Evolutionary conservation across 2,329 filamentous ascomycete species (phyloP).

Genomic region (Fusarium kyushuense): DNA sequence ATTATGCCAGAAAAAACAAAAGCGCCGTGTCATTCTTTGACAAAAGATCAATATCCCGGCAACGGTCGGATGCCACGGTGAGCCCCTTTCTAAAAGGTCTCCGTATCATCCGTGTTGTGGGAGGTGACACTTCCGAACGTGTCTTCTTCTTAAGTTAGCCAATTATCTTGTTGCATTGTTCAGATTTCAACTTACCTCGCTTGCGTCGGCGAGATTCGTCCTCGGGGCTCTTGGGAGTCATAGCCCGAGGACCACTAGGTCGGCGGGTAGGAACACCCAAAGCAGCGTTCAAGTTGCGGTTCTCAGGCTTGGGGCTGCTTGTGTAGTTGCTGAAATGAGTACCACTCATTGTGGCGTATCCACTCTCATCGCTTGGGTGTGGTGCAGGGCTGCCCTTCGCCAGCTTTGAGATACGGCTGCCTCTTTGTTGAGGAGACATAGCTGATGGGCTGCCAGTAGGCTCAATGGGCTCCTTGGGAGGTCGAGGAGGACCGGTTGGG

Average conservation of each 20-base stretch:
- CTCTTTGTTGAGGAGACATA: slow-evolving; percentile 59
- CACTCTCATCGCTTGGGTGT: slow-evolving; percentile 67
- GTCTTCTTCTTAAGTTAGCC: slow-evolving; percentile 47
- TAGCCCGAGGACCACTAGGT: slow-evolving; percentile 70
- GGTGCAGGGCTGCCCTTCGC: slow-evolving; percentile 67
- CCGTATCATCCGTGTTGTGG: slow-evolving; percentile 54
- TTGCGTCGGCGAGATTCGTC: slow-evolving; percentile 65
- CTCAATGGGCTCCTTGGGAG: slow-evolving; percentile 72
- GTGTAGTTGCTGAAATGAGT: slow-evolving; percentile 64
- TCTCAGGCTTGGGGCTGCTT: slow-evolving; percentile 67
- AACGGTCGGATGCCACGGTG: slow-evolving; percentile 9
- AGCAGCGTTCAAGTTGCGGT: slow-evolving; percentile 67
- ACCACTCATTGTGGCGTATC: slow-evolving; percentile 63
- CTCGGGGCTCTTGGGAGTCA: slow-evolving; percentile 68
- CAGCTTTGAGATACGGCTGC: slow-evolving; percentile 63
- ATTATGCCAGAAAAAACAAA: slow-evolving; percentile 14
- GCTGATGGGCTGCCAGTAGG: slow-evolving; percentile 54
- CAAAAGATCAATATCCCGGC: slow-evolving; percentile 8
- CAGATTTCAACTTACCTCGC: slow-evolving; percentile 61
- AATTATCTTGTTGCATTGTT: not conserved
- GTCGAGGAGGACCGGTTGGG: slow-evolving; percentile 63
- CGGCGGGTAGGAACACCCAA: slow-evolving; percentile 64
- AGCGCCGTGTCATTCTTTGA: slow-evolving; percentile 15
- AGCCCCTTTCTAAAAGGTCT: slow-evolving; percentile 51
- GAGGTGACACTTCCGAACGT: slow-evolving; percentile 54